phyloP scores from a whole-genome alignment of 345 rosid genomes.

The Syzygium jambos region DNA sequence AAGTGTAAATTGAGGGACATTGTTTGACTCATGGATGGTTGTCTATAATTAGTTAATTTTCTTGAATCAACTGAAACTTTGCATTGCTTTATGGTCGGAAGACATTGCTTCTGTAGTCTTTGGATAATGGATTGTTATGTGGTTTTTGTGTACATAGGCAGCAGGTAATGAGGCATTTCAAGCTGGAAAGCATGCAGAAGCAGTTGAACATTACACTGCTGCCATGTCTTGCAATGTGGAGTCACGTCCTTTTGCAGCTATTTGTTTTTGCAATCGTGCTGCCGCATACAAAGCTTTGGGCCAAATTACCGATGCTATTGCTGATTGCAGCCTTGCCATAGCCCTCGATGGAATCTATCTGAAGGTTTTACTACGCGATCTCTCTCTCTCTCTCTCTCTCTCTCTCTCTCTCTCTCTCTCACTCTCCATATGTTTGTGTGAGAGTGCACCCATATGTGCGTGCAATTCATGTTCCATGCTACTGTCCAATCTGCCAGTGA shows the following conservation, averaged over 20 bases:
- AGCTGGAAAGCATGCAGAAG: constrained; percentile 80
- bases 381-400: too few relatives aligned
- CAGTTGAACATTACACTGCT: constrained; percentile 80
- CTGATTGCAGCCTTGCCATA: constrained; percentile 95
- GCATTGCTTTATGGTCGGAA: neutral
- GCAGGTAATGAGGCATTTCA: constrained; percentile 97
- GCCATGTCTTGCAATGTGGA: constrained; percentile 74
- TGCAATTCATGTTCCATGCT: neutral
- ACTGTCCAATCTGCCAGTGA: neutral
- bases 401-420: neutral
- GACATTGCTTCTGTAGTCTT: neutral
- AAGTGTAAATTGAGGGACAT: neutral
- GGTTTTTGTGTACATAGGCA: constrained; percentile 20
- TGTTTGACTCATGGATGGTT: neutral
- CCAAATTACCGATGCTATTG: constrained; percentile 79
- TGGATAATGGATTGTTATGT: neutral
- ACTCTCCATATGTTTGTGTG: neutral
- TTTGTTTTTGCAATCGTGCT: constrained; percentile 97
- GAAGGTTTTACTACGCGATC: constrained; percentile 46
- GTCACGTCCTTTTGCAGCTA: constrained; percentile 86
- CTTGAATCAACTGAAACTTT: neutral
- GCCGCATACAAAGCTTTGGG: constrained; percentile 82
- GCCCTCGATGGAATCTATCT: constrained; percentile 81
- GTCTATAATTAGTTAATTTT: neutral
- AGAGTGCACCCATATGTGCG: neutral